Conservation (phyloP, 495 filamentous ascomycete genomes). For the Aspergillus olivimuriae region DNA sequence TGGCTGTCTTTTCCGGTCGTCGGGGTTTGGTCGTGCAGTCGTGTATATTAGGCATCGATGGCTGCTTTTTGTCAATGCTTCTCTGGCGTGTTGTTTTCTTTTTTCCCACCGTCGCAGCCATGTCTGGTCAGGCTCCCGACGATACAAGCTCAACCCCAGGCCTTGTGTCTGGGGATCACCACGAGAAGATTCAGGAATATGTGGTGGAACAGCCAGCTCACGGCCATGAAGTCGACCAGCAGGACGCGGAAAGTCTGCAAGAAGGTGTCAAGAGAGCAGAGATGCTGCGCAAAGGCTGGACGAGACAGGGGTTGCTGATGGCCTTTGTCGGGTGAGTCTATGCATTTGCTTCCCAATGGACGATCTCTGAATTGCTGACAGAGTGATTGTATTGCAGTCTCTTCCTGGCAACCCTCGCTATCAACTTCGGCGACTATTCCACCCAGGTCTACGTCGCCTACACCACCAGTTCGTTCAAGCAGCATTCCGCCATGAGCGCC, state of each 20-base stretch:
- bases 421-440: slow-evolving; percentile 20
- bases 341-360: neutral
- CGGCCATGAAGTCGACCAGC: too few relatives aligned
- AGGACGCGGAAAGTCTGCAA: slow-evolving; percentile 12
- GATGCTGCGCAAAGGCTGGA: slow-evolving; percentile 17
- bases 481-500: slow-evolving; percentile 22
- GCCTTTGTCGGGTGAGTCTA: slow-evolving; percentile 15
- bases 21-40: too few relatives aligned
- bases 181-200: too few relatives aligned
- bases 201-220: too few relatives aligned
- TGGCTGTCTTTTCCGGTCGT: too few relatives aligned
- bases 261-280: slow-evolving; percentile 19
- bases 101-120: too few relatives aligned
- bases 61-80: too few relatives aligned
- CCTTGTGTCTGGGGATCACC: too few relatives aligned
- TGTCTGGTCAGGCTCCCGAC: too few relatives aligned
- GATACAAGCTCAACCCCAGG: too few relatives aligned
- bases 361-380: neutral
- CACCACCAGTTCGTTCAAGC: slow-evolving; percentile 18
- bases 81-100: too few relatives aligned
- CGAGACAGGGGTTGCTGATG: slow-evolving; percentile 14
- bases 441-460: slow-evolving; percentile 18
- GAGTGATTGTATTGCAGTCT: slow-evolving; percentile 3
- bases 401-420: slow-evolving; percentile 18
- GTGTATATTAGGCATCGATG: too few relatives aligned